Conservation (phyloP, 495 filamentous ascomycete species). For the Tricharina praecox region DNA sequence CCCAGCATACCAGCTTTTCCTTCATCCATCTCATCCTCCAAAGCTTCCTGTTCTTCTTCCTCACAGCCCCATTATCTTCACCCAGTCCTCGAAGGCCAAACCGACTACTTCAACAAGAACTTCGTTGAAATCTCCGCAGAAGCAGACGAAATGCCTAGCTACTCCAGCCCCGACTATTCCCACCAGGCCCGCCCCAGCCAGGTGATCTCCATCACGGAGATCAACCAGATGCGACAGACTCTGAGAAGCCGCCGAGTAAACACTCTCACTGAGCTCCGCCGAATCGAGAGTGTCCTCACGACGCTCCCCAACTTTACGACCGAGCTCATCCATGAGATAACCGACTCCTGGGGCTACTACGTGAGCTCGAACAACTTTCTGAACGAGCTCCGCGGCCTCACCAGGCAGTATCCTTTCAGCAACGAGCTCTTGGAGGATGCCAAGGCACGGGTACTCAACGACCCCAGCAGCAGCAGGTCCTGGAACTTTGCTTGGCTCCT, state of each 20-base stretch:
- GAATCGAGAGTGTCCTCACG: constrained; percentile 50
- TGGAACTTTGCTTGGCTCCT: constrained; percentile 70
- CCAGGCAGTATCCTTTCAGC: constrained; percentile 55
- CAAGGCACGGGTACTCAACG: constrained; percentile 45
- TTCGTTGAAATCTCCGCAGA: background rate
- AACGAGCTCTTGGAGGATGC: constrained; percentile 51
- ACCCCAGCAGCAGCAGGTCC: constrained; percentile 47
- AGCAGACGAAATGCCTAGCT: background rate
- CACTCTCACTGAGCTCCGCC: constrained; percentile 56
- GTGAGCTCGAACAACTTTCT: constrained; percentile 55
- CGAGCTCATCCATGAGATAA: constrained; percentile 36
- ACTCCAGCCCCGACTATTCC: background rate
- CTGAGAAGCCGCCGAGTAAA: constrained; percentile 50
- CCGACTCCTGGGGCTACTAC: constrained; percentile 54
- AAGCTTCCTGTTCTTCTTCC: background rate
- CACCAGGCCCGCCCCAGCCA: background rate
- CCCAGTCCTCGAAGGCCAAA: background rate
- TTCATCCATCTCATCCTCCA: no score
- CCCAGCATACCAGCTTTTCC: background rate
- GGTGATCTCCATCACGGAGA: constrained; percentile 25
- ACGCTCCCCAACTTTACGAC: constrained; percentile 30
- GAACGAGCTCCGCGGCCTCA: constrained; percentile 52
- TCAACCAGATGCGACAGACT: constrained; percentile 34
- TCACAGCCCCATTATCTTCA: background rate
- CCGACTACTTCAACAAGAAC: background rate